Evolutionary conservation across 164 flowering plant genomes (phyloP).

Genomic region (Umbilicus rupestris): DNA sequence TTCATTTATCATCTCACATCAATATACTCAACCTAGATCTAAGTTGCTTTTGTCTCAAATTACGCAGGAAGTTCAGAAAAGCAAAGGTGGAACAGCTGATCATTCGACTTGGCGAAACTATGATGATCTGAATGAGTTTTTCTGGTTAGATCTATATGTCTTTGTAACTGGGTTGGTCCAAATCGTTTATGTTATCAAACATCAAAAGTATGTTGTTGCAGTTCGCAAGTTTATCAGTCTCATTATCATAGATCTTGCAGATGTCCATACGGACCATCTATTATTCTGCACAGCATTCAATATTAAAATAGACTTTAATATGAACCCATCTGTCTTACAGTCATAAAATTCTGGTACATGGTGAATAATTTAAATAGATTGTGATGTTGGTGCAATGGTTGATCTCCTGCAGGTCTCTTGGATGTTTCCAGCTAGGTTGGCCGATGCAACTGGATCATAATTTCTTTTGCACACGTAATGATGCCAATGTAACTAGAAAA

Average conservation of each 20-base stretch:
- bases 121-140: conserved; percentile 90
- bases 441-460: conserved; percentile 50
- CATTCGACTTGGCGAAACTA: conserved; percentile 96
- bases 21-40: conserved; percentile 10
- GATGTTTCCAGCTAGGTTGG: conserved; percentile 63
- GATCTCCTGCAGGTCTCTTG: conserved; percentile 38
- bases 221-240: neutral
- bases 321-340: neutral
- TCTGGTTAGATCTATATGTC: conserved; percentile 44
- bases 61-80: conserved; percentile 75
- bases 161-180: neutral
- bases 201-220: neutral
- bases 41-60: conserved; percentile 16
- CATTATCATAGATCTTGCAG: neutral
- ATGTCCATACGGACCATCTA: neutral
- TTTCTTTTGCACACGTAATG: conserved; percentile 29
- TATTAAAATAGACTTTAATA: neutral
- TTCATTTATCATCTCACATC: neutral
- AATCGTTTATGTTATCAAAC: neutral
- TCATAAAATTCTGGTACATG: neutral
- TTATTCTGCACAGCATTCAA: neutral
- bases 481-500: conserved; percentile 15
- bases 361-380: neutral
- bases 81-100: conserved; percentile 61
- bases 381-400: conserved; percentile 8